phyloP scores from a whole-genome alignment of 257 asterid genomes.

The Rhazya stricta region DNA sequence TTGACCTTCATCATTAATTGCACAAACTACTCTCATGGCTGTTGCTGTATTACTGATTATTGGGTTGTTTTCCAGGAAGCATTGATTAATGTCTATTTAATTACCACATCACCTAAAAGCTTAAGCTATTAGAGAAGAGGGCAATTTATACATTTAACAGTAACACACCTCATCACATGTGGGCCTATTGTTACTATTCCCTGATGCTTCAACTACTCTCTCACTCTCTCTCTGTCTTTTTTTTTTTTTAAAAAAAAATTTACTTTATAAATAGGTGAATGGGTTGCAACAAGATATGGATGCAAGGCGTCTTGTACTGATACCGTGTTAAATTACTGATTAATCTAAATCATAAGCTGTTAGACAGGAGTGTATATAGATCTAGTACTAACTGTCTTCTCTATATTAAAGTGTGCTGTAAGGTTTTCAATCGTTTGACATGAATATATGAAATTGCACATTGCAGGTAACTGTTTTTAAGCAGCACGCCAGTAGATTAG shows the following conservation, averaged over 20 bases:
- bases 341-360: neutral
- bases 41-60: neutral
- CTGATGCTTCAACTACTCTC: neutral
- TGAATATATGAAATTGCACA: neutral
- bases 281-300: neutral
- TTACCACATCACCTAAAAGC: neutral
- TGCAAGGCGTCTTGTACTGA: neutral
- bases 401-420: neutral
- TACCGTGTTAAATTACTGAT: neutral
- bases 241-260: neutral
- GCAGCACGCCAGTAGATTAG: slow-evolving; percentile 72
- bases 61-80: neutral
- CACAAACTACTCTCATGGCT: neutral
- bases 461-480: slow-evolving; percentile 86
- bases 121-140: neutral
- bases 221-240: no score
- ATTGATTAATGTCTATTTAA: neutral
- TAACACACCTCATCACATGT: neutral
- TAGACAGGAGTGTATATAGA: neutral
- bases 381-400: neutral
- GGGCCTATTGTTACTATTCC: neutral
- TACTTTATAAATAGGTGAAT: neutral
- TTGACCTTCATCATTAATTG: neutral
- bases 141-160: neutral
- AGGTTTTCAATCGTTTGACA: neutral